Evolutionary conservation across 306 rosid species (phyloP).

Genomic region (Gleditsia sinensis): DNA sequence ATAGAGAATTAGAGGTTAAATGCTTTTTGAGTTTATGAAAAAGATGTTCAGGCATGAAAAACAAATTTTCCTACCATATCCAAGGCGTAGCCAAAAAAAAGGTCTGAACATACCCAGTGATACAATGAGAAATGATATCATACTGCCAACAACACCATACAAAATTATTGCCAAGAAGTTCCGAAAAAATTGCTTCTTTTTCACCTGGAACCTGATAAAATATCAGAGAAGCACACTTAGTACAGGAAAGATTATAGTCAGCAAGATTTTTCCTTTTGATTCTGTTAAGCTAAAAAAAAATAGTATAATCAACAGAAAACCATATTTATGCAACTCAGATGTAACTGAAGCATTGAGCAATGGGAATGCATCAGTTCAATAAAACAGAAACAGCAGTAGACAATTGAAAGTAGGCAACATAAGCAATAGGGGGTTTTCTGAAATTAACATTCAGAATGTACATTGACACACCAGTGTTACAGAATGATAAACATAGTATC

Average conservation of each 20-base stretch:
- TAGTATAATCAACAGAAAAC: neutral
- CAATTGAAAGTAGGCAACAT: neutral
- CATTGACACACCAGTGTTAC: neutral
- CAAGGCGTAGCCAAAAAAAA: neutral
- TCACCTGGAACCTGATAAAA: slow-evolving; percentile 65
- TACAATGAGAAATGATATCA: slow-evolving; percentile 58
- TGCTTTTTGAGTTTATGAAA: neutral
- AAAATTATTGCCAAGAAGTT: slow-evolving; percentile 56
- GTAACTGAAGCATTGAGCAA: neutral
- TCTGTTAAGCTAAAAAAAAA: neutral
- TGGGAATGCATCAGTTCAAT: neutral
- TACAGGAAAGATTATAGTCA: neutral
- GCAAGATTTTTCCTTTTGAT: neutral
- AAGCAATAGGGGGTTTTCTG: neutral
- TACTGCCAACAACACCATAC: slow-evolving; percentile 66
- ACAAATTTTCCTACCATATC: neutral
- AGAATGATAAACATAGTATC: neutral
- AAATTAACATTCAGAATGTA: neutral
- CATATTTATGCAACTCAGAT: neutral
- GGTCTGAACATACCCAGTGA: slow-evolving; percentile 51
- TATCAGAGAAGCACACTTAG: neutral
- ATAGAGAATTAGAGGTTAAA: neutral
- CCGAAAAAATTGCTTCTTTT: slow-evolving; percentile 68
- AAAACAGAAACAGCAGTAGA: neutral
- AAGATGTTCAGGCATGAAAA: neutral